Percentiles rank a stretch among this genome's conserved stretches.
These are phyloP conservation scores for Mycena filopes DNA, from an alignment of 768 basidiomycete genomes.

Conservation along the genomic window DNA sequence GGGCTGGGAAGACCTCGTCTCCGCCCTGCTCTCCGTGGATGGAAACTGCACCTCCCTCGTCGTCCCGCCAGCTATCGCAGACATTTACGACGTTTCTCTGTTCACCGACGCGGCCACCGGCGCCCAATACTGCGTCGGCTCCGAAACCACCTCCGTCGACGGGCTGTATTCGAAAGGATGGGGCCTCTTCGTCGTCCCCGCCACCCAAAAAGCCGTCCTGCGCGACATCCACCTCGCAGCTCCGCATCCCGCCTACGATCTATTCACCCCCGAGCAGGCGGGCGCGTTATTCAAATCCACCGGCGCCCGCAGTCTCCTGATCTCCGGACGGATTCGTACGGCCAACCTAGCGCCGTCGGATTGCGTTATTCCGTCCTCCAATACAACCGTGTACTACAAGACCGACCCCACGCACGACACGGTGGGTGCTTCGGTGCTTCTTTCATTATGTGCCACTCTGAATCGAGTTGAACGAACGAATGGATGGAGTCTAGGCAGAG, in stretches of 20 bases:
- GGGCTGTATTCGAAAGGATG: slow-evolving; percentile 45
- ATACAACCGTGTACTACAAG: slow-evolving; percentile 45
- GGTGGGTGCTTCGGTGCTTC: slow-evolving; percentile 37
- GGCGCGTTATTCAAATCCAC: slow-evolving; percentile 50
- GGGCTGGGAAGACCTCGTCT: slow-evolving; percentile 42
- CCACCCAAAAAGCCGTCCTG: slow-evolving; percentile 34
- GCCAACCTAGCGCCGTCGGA: slow-evolving; percentile 46
- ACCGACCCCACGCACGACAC: slow-evolving; percentile 62
- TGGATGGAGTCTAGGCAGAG: slow-evolving; percentile 46
- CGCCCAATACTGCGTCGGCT: slow-evolving; percentile 45
- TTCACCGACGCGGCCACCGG: slow-evolving; percentile 40
- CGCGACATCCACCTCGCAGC: slow-evolving; percentile 55
- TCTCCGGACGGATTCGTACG: slow-evolving; percentile 51
- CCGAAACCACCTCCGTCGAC: slow-evolving; percentile 36
- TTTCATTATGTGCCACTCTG: too few species aligned
- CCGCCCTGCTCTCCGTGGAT: slow-evolving; percentile 42
- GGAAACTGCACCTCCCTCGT: slow-evolving; percentile 43
- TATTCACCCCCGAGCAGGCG: slow-evolving; percentile 52
- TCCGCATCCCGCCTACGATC: slow-evolving; percentile 56
- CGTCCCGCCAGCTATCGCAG: slow-evolving; percentile 41
- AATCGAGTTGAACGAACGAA: too few species aligned
- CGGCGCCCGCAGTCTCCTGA: slow-evolving; percentile 53
- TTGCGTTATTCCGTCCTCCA: slow-evolving; percentile 44
- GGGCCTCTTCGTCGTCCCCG: slow-evolving; percentile 48
- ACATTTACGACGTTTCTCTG: slow-evolving; percentile 40